Percentiles rank a stretch among this genome's conserved stretches.
Evolutionary conservation across 2,329 filamentous ascomycete genomes (phyloP).

Genomic region (Keithomyces neogunnii): DNA sequence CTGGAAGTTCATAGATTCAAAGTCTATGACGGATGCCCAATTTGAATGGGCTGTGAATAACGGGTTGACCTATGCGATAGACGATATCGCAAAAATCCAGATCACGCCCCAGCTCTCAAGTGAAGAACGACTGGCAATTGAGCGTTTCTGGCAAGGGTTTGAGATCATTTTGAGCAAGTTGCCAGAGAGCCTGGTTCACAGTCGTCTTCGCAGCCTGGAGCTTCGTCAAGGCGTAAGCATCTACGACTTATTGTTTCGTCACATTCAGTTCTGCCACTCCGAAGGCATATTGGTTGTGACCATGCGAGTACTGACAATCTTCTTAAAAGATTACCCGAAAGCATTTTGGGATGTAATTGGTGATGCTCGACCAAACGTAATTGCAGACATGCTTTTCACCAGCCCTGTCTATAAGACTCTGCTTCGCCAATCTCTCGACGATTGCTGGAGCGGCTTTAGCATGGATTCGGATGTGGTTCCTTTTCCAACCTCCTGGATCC

Average conservation of each 20-base stretch:
- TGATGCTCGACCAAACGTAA: slow-evolving; percentile 66
- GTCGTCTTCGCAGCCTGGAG: slow-evolving; percentile 72
- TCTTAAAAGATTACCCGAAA: slow-evolving; percentile 67
- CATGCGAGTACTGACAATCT: slow-evolving; percentile 58
- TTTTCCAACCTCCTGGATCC: slow-evolving; percentile 69
- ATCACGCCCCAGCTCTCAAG: slow-evolving; percentile 19
- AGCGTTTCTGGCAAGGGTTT: slow-evolving; percentile 73
- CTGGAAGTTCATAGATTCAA: slow-evolving; percentile 42
- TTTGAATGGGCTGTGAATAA: slow-evolving; percentile 85
- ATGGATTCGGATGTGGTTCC: slow-evolving; percentile 40
- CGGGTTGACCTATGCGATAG: slow-evolving; percentile 59
- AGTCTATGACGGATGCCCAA: slow-evolving; percentile 56
- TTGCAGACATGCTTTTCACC: slow-evolving; percentile 77
- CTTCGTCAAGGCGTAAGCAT: slow-evolving; percentile 55
- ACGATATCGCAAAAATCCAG: slow-evolving; percentile 46
- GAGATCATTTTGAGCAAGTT: slow-evolving; percentile 65
- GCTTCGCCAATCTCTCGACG: slow-evolving; percentile 50
- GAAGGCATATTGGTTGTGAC: slow-evolving; percentile 57
- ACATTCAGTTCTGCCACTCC: slow-evolving; percentile 40
- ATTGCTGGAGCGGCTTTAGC: slow-evolving; percentile 31
- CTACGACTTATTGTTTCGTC: slow-evolving; percentile 52
- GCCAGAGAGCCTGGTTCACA: slow-evolving; percentile 64
- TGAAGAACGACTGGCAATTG: slow-evolving; percentile 38
- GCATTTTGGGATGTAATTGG: slow-evolving; percentile 87
- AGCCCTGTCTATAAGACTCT: slow-evolving; percentile 58